Conservation (phyloP, 495 filamentous ascomycete species). For the Oidiodendron maius region DNA sequence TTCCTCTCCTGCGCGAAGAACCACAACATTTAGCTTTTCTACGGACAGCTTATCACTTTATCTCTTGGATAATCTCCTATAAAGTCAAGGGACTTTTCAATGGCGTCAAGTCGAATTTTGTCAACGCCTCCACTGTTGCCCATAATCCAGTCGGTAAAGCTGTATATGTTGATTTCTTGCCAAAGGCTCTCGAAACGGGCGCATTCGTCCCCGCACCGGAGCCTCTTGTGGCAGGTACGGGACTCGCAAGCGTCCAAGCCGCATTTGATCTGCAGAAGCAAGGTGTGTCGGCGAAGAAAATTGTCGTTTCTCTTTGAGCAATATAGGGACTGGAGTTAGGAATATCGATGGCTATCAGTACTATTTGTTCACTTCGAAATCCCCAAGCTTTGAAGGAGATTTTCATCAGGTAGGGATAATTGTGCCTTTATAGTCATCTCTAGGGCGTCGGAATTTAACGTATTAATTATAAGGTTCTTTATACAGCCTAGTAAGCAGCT, state of each 20-base stretch:
- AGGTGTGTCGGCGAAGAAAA: conserved; percentile 40
- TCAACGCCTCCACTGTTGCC: neutral
- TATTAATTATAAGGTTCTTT: too few relatives aligned
- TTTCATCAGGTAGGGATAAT: too few relatives aligned
- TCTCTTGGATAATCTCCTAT: neutral
- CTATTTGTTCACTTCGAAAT: too few relatives aligned
- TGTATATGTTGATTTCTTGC: conserved; percentile 9
- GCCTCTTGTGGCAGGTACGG: conserved; percentile 15
- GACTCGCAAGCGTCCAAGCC: conserved; percentile 36
- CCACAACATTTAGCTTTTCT: neutral
- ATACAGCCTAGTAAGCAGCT: too few relatives aligned
- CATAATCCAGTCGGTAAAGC: conserved; percentile 8
- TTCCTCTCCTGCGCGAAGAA: too few relatives aligned
- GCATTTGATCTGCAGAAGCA: conserved; percentile 32
- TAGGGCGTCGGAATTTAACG: too few relatives aligned
- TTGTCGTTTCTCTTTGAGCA: conserved; percentile 28
- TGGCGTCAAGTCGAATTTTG: conserved; percentile 1
- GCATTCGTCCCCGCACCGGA: conserved; percentile 5
- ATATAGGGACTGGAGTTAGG: too few relatives aligned
- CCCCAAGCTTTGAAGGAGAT: too few relatives aligned
- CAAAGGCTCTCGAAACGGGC: conserved; percentile 6
- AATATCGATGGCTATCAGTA: too few relatives aligned
- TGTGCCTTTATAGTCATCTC: too few relatives aligned
- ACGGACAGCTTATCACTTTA: neutral
- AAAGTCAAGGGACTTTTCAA: neutral